Percentiles rank a stretch among this genome's conserved stretches.
These are phyloP conservation scores for Solanum clarkiae DNA, from an alignment of 257 asterid genomes.

Conservation along the genomic window DNA sequence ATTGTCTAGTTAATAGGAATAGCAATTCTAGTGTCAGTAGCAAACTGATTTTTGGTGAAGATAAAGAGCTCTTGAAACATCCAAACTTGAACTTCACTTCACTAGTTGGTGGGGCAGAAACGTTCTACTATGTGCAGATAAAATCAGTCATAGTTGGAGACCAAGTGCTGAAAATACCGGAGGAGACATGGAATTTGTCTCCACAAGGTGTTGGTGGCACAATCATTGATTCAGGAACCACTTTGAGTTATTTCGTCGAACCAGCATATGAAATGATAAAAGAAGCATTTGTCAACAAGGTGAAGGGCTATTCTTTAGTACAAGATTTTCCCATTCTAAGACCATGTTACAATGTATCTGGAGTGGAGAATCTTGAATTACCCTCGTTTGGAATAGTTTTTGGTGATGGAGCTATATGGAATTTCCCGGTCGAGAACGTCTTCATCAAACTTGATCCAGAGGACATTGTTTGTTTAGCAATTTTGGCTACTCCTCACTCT, in stretches of 20 bases:
- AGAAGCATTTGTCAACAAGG: constrained; percentile 47
- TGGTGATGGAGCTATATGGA: constrained; percentile 73
- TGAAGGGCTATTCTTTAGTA: constrained; percentile 34
- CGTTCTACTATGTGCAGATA: constrained; percentile 62
- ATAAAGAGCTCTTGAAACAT: constrained; percentile 26
- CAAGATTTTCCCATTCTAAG: constrained; percentile 53
- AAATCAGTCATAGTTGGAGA: constrained; percentile 57
- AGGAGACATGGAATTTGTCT: constrained; percentile 44
- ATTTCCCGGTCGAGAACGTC: constrained; percentile 73
- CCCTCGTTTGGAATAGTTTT: constrained; percentile 71
- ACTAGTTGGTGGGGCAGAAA: constrained; percentile 42
- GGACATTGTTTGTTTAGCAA: constrained; percentile 66
- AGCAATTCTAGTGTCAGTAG: constrained; percentile 68
- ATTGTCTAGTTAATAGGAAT: constrained; percentile 75
- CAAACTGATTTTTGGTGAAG: constrained; percentile 85
- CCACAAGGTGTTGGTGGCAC: constrained; percentile 66
- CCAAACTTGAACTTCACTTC: constrained; percentile 58
- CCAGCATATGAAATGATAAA: constrained; percentile 62
- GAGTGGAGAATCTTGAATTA: constrained; percentile 23
- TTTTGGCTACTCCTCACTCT: constrained; percentile 58
- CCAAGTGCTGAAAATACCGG: constrained; percentile 44
- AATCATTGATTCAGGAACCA: constrained; percentile 82
- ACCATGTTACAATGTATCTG: constrained; percentile 82
- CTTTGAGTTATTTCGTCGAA: constrained; percentile 65
- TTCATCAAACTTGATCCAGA: constrained; percentile 70